A percentile compares a stretch with the other conserved stretches of the same genome.
Conservation (phyloP, 345 rosid genomes). For the Arabis alpina region DNA sequence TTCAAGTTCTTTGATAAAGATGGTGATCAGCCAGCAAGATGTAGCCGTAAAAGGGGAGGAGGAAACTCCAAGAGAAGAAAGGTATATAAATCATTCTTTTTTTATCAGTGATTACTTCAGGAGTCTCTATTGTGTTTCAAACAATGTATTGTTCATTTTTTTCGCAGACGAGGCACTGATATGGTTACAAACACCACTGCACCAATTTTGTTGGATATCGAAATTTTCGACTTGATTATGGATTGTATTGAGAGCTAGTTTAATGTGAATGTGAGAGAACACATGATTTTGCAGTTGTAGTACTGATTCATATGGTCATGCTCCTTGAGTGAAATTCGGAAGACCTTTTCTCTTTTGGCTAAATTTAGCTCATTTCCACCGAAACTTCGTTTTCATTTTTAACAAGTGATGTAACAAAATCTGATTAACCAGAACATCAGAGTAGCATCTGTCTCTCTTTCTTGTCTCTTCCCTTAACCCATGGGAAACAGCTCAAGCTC, state of each 20-base stretch:
- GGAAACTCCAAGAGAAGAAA: slow-evolving; percentile 63
- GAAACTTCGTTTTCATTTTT: slow-evolving; percentile 13
- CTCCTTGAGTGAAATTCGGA: slow-evolving; percentile 30
- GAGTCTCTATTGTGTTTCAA: slow-evolving; percentile 4
- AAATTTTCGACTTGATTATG: neutral
- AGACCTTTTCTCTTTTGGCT: slow-evolving; percentile 29
- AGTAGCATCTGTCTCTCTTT: neutral
- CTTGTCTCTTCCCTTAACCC: slow-evolving; percentile 13
- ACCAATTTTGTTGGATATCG: slow-evolving; percentile 22
- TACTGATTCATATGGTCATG: slow-evolving; percentile 26
- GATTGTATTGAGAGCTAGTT: slow-evolving; percentile 18
- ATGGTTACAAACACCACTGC: slow-evolving; percentile 26
- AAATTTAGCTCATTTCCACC: slow-evolving; percentile 6
- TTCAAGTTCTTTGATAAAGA: slow-evolving; percentile 59
- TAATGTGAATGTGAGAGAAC: slow-evolving; percentile 9
- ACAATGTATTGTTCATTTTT: slow-evolving; percentile 24
- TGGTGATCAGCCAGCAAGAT: slow-evolving; percentile 41
- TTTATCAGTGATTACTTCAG: neutral
- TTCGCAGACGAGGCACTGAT: slow-evolving; percentile 40
- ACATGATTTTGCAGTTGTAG: neutral
- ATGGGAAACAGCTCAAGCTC: slow-evolving; percentile 42
- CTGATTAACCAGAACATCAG: neutral
- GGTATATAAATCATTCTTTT: slow-evolving; percentile 45
- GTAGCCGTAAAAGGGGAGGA: slow-evolving; percentile 46
- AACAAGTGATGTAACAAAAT: slow-evolving; percentile 21